Evolutionary conservation across 2,329 filamentous ascomycete species (phyloP), one percentile per base, ranked within the genome.

Genomic region (Calycina herbarum): DNA sequence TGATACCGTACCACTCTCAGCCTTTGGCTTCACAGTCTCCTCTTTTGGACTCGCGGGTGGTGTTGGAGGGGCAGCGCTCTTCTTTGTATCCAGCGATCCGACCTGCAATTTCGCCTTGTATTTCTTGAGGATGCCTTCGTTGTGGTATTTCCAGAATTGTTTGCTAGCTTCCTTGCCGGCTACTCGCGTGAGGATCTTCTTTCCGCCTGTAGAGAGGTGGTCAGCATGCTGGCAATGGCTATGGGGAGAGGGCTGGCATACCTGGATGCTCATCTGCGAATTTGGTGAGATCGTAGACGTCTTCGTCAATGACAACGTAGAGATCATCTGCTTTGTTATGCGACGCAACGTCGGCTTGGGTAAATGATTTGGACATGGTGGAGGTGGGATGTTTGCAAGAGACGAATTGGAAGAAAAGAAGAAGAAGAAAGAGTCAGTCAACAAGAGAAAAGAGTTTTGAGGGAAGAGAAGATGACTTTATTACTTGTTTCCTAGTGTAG

Each of bases 201-300:
- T 61, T n/a, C 75, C 75, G 66, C 74, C 74, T 94, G 93, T 11
- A 94, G 92, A 79, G 97, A 92, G n/a, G 15, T 48, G 42, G n/a
- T 76, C 17, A 76, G 69, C 58, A 74, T 71, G 62, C 35, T 38
- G 60, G 80, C 38, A 27, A 45, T 20, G 20, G 20, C 20, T 20
- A 20, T 20, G 48, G 62, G 54, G 51, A 57, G 48, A 17, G 20
- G 24, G 17, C 15, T 38, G 13, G 27, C 81, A 81, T 82, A 86
- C 92, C 93, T 77, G 91, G 92, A 78, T 94, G 91, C 71, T 94
- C 90, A 67, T 94, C 89, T 77, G 92, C 90, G 78, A 94, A 94
- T 76, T 89, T 93, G 73, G 93, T 96, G 74, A 98, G 78, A 77
- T 99, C 94, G 79, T 97, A 98, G 72, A 98, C 94, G 79, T 98